phyloP scores from a whole-genome alignment of 345 rosid species.

The Gossypium raimondii region DNA sequence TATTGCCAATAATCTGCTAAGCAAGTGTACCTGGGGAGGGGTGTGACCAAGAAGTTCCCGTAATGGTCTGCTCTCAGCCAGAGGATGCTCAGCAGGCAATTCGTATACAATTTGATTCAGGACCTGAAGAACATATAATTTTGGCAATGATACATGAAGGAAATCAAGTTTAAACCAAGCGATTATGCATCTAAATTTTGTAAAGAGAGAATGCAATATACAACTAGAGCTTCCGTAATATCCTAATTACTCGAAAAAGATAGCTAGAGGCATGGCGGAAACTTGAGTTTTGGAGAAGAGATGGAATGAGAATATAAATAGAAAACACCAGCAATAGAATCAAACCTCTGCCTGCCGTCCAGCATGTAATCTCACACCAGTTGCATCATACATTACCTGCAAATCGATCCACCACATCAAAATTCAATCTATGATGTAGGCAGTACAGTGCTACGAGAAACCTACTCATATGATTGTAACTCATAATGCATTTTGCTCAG shows the following conservation, averaged over 20 bases:
- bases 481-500: not conserved
- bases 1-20: not conserved
- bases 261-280: not conserved
- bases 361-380: constrained; percentile 84
- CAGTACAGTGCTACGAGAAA: not conserved
- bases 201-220: not conserved
- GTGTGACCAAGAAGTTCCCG: constrained; percentile 91
- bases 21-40: constrained; percentile 61
- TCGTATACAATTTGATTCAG: constrained; percentile 90
- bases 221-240: constrained; percentile 1
- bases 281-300: not conserved
- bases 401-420: constrained; percentile 6
- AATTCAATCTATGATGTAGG: not conserved
- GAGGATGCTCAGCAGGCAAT: constrained; percentile 88
- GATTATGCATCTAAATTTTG: not conserved
- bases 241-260: not conserved
- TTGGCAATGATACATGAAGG: constrained; percentile 12
- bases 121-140: constrained; percentile 41
- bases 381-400: constrained; percentile 91
- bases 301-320: constrained; percentile 7
- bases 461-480: not conserved
- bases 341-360: constrained; percentile 93
- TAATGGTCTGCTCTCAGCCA: constrained; percentile 80
- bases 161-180: not conserved
- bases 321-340: constrained; percentile 14